Conservation (phyloP, 2,329 filamentous ascomycete genomes). For the Coniochaeta hoffmannii region DNA sequence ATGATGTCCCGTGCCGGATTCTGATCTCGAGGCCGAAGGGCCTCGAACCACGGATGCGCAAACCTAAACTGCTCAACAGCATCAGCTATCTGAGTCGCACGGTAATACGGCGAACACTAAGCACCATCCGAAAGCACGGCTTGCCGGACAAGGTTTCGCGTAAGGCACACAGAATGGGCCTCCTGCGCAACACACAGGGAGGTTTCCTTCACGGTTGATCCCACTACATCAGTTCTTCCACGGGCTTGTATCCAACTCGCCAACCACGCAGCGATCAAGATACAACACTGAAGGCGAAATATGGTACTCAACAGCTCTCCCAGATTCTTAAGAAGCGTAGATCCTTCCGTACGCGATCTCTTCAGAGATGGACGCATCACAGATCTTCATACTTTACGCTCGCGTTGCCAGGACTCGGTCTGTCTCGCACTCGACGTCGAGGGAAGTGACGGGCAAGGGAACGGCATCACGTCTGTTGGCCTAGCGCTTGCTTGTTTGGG, state of each 20-base stretch:
- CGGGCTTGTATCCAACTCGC: not conserved
- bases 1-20: too few relatives aligned
- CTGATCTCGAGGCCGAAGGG: not conserved
- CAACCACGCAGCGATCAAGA: not conserved
- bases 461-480: not conserved
- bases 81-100: too few relatives aligned
- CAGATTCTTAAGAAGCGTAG: not conserved
- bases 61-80: too few relatives aligned
- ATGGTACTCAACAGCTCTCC: not conserved
- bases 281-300: not conserved
- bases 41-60: not conserved
- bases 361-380: not conserved
- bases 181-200: not conserved
- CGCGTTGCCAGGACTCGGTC: not conserved
- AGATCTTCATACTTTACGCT: not conserved
- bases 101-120: too few relatives aligned
- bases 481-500: not conserved
- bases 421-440: not conserved
- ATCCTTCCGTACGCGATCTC: not conserved
- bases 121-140: too few relatives aligned
- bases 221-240: not conserved
- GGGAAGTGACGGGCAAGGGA: not conserved
- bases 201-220: not conserved
- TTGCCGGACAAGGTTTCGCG: too few relatives aligned
- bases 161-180: too few relatives aligned